Percentiles rank a stretch among this genome's conserved stretches.
phyloP scores from a whole-genome alignment of 2,329 filamentous ascomycete genomes.

The Chrysoporthe puriensis region DNA sequence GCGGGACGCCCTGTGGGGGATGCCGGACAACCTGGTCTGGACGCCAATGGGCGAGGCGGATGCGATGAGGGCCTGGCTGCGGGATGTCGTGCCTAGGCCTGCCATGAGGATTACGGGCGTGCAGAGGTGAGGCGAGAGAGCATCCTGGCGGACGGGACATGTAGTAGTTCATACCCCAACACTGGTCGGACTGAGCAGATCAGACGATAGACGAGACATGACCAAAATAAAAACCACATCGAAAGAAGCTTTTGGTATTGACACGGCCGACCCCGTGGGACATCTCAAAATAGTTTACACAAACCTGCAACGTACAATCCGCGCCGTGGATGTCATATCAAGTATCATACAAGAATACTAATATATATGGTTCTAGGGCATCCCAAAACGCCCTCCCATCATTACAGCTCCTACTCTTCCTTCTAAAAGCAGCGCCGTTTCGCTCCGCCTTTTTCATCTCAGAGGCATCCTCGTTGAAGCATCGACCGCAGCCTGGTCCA shows the following conservation, averaged over 20 bases:
- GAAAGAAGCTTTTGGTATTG: slow-evolving; percentile 2
- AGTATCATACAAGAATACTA: slow-evolving; percentile 20
- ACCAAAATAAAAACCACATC: neutral
- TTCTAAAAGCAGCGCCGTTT: neutral
- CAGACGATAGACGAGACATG: neutral
- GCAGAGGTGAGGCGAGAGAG: slow-evolving; percentile 20
- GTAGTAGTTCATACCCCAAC: neutral
- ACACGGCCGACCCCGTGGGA: neutral
- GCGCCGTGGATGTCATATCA: slow-evolving; percentile 28
- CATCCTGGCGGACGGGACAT: neutral
- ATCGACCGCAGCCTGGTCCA: slow-evolving; percentile 36
- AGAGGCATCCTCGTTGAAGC: slow-evolving; percentile 28
- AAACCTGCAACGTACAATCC: neutral
- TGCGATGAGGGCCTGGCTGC: slow-evolving; percentile 49
- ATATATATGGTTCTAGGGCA: slow-evolving; percentile 12
- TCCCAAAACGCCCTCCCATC: neutral
- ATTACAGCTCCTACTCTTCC: neutral
- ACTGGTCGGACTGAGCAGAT: neutral
- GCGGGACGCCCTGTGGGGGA: slow-evolving; percentile 41
- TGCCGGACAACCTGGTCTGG: slow-evolving; percentile 47
- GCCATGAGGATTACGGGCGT: slow-evolving; percentile 32
- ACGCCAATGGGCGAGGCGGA: slow-evolving; percentile 57
- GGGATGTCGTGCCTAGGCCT: slow-evolving; percentile 41
- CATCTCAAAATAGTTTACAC: neutral
- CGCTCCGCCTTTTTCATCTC: slow-evolving; percentile 5